Conservation (phyloP, 352 stramenopile species). For the Aphanomyces astaci region DNA sequence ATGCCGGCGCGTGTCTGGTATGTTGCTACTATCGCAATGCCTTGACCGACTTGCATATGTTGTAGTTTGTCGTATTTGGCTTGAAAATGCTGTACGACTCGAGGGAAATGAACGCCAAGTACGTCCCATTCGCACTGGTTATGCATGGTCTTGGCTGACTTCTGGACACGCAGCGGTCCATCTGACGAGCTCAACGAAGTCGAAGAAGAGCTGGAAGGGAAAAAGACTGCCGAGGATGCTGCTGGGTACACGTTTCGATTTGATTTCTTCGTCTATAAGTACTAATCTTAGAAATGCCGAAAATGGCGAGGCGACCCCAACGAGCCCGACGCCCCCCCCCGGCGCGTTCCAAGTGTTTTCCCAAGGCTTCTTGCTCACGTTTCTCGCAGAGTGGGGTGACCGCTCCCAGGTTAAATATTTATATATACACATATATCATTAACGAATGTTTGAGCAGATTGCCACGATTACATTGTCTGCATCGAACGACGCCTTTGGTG, state of each 20-base stretch:
- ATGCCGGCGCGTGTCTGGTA: slow-evolving; percentile 87
- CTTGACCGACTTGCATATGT: not conserved
- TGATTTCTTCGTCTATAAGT: not conserved
- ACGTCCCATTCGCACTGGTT: slow-evolving; percentile 9
- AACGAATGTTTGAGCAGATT: too few species aligned
- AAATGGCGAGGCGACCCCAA: slow-evolving; percentile 32
- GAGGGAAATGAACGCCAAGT: slow-evolving; percentile 72
- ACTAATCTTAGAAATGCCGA: not conserved
- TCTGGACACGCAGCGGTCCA: slow-evolving; percentile 44
- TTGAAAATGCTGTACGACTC: slow-evolving; percentile 89
- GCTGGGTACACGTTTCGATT: slow-evolving; percentile 33
- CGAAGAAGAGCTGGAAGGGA: slow-evolving; percentile 77
- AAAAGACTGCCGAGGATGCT: slow-evolving; percentile 60
- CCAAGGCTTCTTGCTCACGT: slow-evolving; percentile 96
- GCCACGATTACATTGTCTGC: slow-evolving; percentile 97
- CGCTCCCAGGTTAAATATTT: slow-evolving; percentile 93
- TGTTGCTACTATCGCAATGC: too few species aligned
- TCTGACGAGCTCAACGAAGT: slow-evolving; percentile 76
- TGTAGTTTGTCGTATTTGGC: slow-evolving; percentile 96
- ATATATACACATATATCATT: too few species aligned
- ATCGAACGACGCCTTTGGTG: slow-evolving; percentile 89
- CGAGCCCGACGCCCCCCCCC: slow-evolving; percentile 30
- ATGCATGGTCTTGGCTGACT: too few species aligned
- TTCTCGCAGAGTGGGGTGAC: slow-evolving; percentile 98
- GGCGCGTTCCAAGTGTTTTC: slow-evolving; percentile 85